phyloP scores from a whole-genome alignment of 768 basidiomycete genomes.

The Trametopsis cervina region DNA sequence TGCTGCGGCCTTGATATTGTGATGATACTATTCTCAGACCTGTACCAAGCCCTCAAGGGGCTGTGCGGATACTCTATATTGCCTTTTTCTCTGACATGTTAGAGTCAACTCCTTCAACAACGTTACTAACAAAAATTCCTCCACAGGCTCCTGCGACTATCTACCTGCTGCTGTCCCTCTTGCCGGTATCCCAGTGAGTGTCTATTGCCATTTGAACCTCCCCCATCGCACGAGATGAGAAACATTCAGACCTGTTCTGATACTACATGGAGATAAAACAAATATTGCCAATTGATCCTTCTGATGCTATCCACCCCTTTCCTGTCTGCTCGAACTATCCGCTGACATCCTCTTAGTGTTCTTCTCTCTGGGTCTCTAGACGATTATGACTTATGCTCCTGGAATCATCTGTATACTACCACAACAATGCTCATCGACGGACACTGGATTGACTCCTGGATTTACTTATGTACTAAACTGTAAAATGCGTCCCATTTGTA shows the following conservation, averaged over 20 bases:
- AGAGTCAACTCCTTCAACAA: not conserved
- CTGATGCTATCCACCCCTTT: conserved; percentile 14
- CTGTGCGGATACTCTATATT: conserved; percentile 58
- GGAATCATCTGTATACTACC: too few species aligned
- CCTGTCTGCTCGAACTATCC: not conserved
- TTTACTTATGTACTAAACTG: not conserved
- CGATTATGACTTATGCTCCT: too few species aligned
- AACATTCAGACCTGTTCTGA: conserved; percentile 66
- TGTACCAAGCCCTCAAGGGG: conserved; percentile 55
- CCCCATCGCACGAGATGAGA: conserved; percentile 36
- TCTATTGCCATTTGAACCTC: not conserved
- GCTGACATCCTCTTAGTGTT: not conserved
- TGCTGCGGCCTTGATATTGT: conserved; percentile 15
- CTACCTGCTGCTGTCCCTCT: too few species aligned
- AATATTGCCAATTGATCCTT: conserved; percentile 45
- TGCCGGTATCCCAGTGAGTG: conserved; percentile 11
- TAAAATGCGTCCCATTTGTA: not conserved
- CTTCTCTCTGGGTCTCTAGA: too few species aligned
- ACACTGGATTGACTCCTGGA: not conserved
- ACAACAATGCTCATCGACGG: not conserved
- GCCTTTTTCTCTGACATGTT: conserved; percentile 45
- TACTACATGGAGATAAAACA: conserved; percentile 43
- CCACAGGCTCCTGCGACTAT: conserved; percentile 16
- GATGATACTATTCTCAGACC: conserved; percentile 74
- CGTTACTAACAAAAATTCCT: conserved; percentile 7